A percentile compares a stretch with the other conserved stretches of the same genome.
phyloP scores from a whole-genome alignment of 495 filamentous ascomycete species.

The Schizothecium vesticola region DNA sequence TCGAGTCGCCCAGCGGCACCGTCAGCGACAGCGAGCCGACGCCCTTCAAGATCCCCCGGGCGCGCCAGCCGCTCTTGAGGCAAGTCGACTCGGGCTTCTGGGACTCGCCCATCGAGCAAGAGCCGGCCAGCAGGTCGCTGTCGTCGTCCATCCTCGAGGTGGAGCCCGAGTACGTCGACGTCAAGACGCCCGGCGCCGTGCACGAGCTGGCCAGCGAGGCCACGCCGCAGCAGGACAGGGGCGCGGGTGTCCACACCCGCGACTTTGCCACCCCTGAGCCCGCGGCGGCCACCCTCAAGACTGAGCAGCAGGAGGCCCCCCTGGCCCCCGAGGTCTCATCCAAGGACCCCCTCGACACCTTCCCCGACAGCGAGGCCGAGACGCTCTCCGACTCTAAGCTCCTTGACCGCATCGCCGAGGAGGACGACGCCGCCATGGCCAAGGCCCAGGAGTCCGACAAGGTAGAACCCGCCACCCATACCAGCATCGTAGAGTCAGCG shows the following conservation, averaged over 20 bases:
- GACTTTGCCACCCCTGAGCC: slow-evolving; percentile 8
- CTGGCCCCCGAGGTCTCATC: slow-evolving; percentile 14
- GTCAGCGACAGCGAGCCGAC: background rate
- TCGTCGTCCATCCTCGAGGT: slow-evolving; percentile 20
- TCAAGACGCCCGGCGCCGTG: slow-evolving; percentile 3
- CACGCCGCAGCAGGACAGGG: slow-evolving; percentile 1
- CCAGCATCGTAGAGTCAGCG: background rate
- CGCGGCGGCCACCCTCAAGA: background rate
- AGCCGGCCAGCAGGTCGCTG: slow-evolving; percentile 11
- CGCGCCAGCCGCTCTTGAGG: slow-evolving; percentile 9
- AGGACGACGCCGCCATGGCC: background rate
- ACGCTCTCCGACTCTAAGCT: slow-evolving; percentile 2
- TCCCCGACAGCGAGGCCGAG: slow-evolving; percentile 15
- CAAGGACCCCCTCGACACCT: slow-evolving; percentile 8
- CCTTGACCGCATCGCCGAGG: slow-evolving; percentile 11
- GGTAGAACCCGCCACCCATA: slow-evolving; percentile 18
- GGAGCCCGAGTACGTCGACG: slow-evolving; percentile 11
- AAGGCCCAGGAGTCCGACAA: slow-evolving; percentile 14
- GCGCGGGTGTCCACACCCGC: slow-evolving; percentile 6
- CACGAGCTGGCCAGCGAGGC: slow-evolving; percentile 3
- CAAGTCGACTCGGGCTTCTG: slow-evolving; percentile 33
- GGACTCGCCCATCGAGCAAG: slow-evolving; percentile 20
- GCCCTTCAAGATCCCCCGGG: slow-evolving; percentile 5
- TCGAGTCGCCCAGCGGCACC: slow-evolving; percentile 12
- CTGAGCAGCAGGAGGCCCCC: slow-evolving; percentile 8